phyloP scores from a whole-genome alignment of 1,284 basidiomycete species.

The Termitomyces sp. region DNA sequence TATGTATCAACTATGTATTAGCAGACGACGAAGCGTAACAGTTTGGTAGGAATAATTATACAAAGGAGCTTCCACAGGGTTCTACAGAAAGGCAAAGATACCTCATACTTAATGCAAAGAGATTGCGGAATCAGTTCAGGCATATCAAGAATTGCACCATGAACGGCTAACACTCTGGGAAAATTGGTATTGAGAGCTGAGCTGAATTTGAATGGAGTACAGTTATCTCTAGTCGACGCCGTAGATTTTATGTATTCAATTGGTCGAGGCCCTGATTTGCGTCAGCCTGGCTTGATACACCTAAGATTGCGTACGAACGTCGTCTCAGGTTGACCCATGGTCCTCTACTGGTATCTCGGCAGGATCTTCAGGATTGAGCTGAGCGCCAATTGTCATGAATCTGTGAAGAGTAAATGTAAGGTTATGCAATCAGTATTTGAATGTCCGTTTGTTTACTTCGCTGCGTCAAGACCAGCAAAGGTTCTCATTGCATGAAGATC shows the following conservation, averaged over 20 bases:
- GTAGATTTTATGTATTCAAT: neutral
- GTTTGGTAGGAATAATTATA: neutral
- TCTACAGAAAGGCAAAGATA: slow-evolving; percentile 17
- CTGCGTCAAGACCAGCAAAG: slow-evolving; percentile 66
- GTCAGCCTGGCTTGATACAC: neutral
- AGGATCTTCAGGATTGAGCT: slow-evolving; percentile 44
- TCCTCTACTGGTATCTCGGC: slow-evolving; percentile 18
- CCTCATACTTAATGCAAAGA: slow-evolving; percentile 16
- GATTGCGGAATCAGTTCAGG: slow-evolving; percentile 18
- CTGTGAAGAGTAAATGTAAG: slow-evolving; percentile 26
- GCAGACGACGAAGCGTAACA: slow-evolving; percentile 3
- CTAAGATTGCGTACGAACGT: neutral
- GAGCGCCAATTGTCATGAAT: slow-evolving; percentile 60
- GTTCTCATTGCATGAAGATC: slow-evolving; percentile 69
- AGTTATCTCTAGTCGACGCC: neutral
- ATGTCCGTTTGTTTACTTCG: slow-evolving; percentile 50
- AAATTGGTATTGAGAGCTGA: slow-evolving; percentile 16
- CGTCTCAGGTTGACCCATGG: neutral
- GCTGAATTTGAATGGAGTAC: neutral
- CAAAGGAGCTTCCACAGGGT: slow-evolving; percentile 13
- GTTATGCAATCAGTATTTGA: neutral
- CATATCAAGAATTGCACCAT: slow-evolving; percentile 15
- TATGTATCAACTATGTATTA: neutral
- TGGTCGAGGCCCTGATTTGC: neutral
- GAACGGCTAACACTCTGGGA: slow-evolving; percentile 20